Evolutionary conservation across 1,284 basidiomycete genomes (phyloP).

Genomic region (Malassezia globosa): DNA sequence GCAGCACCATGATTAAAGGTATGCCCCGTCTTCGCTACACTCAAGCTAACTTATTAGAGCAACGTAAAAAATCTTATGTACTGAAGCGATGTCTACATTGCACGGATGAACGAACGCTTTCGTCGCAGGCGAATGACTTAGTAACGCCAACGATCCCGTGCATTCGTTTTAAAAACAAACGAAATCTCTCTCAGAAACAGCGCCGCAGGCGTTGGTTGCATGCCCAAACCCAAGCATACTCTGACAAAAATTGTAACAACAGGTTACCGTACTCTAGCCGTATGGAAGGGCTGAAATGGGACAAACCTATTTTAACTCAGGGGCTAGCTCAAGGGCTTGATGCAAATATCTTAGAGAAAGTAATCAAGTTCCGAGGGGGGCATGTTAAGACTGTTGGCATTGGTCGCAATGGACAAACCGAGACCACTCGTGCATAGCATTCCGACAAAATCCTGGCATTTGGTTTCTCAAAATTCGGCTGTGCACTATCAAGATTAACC

Average conservation of each 20-base stretch:
- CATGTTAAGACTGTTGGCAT: conserved; percentile 4
- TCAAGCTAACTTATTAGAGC: not conserved
- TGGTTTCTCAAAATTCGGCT: too few relatives aligned
- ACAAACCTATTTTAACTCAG: not conserved
- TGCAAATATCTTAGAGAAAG: not conserved
- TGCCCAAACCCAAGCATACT: too few relatives aligned
- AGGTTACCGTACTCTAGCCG: too few relatives aligned
- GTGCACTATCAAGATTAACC: too few relatives aligned
- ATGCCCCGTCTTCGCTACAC: too few relatives aligned
- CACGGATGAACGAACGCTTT: not conserved
- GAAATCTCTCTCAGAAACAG: conserved; percentile 13
- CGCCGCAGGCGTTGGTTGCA: conserved; percentile 9
- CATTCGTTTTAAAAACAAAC: not conserved
- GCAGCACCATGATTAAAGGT: not conserved
- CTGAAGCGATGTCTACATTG: not conserved
- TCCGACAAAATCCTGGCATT: too few relatives aligned
- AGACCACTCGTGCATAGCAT: too few relatives aligned
- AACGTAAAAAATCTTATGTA: not conserved
- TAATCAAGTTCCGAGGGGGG: conserved; percentile 1
- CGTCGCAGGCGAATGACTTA: too few relatives aligned
- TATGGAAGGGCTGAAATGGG: too few relatives aligned
- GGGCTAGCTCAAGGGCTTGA: not conserved
- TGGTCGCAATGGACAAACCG: not conserved
- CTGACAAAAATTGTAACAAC: too few relatives aligned
- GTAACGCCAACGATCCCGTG: not conserved